Evolutionary conservation across 345 rosid genomes (phyloP), one percentile per base, ranked within the genome.

Genomic region (Syzygium aromaticum): DNA sequence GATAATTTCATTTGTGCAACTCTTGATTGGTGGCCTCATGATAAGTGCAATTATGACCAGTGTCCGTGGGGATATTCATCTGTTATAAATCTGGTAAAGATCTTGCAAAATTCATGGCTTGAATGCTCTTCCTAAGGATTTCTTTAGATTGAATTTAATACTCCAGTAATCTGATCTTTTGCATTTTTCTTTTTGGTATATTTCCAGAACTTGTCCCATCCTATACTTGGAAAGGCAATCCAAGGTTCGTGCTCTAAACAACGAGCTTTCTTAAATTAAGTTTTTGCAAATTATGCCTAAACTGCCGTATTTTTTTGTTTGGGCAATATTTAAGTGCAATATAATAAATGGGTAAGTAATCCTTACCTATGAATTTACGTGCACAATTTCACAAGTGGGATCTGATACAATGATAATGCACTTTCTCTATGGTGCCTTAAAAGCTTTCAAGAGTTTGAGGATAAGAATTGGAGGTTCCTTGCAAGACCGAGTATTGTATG

Each of bases 21-120:
- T 77, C 53, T 98, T 86, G 99, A 98, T 87, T 98, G 99, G 99
- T 98, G 99, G 99, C 99, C 99, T 87, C 98, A 94, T 90, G 98
- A 98, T 86, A 98, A 98, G 91, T 98, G 99, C 88, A 91, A 96
- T 92, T 98, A 98, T 91, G 82, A 95, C 51, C 96, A 94, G 51
- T 98, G 99, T 87, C 99, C 99, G 3, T 98, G 99, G 99, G 95
- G 94, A 28, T 90, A 95, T 90, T 88, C 99, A 84, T 98, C 99
- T 57, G 98, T 86, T 15, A 90, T 91, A 73, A 95, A 95, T 91
- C 89, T 98, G 97, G 99, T 94, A 92, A 88, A 49, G 93, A 51
- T 38, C 53, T 53, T 52, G 52, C 61, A 12, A 40, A 5, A 9
- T 22, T 86, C 54, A 52, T 4, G 82, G 82, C 82, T 73, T 38